phyloP scores from a whole-genome alignment of 768 basidiomycete species.

The Hypholoma fasciculare region DNA sequence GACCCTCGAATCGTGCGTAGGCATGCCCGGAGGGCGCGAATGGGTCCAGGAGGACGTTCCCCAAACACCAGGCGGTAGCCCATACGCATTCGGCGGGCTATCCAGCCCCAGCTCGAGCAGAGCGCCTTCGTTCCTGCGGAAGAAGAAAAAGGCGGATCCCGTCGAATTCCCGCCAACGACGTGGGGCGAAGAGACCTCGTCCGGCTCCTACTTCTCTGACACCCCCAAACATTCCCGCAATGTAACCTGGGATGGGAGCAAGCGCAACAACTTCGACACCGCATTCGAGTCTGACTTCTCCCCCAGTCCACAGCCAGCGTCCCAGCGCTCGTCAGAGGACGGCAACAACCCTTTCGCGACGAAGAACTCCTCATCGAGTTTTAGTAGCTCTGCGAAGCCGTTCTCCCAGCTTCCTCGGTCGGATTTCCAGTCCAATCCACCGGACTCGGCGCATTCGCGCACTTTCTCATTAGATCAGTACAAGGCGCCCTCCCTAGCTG shows the following conservation, averaged over 20 bases:
- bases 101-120: constrained; percentile 37
- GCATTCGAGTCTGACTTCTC: constrained; percentile 45
- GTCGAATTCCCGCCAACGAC: constrained; percentile 60
- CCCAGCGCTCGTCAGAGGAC: constrained; percentile 10
- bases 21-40: constrained; percentile 61
- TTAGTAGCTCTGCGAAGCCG: not conserved
- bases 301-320: constrained; percentile 14
- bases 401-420: not conserved
- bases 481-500: not conserved
- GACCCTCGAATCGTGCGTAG: constrained; percentile 72
- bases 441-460: not conserved
- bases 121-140: constrained; percentile 38
- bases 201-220: constrained; percentile 56
- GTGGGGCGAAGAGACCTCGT: constrained; percentile 53
- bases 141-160: constrained; percentile 45
- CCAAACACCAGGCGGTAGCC: constrained; percentile 27
- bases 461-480: constrained; percentile 1
- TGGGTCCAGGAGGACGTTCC: constrained; percentile 61
- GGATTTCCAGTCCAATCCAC: not conserved
- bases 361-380: not conserved
- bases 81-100: constrained; percentile 64
- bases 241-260: constrained; percentile 31
- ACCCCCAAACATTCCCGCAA: constrained; percentile 23
- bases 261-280: constrained; percentile 35
- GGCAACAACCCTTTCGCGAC: not conserved